Evolutionary conservation across 495 filamentous ascomycete genomes (phyloP), one percentile per base, ranked within the genome.

Genomic region (Mytilinidion resinicola): DNA sequence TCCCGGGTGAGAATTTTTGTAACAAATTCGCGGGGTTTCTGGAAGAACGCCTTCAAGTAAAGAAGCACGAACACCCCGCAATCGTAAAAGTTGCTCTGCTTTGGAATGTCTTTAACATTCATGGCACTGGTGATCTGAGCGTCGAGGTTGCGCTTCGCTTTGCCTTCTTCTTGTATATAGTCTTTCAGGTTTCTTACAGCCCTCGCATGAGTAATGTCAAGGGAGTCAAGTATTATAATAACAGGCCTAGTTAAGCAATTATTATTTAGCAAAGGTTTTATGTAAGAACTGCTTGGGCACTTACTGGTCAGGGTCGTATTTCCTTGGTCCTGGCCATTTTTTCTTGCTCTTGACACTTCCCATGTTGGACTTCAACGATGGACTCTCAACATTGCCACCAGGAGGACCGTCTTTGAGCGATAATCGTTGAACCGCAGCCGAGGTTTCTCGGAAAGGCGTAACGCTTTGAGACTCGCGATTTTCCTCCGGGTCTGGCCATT

Each of bases 161-260:
- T 74, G 1, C 85, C 85, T 75, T 97, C 93, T 42, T 77, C 76
- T 21, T 76, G 67, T 20, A 97, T 74, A 72, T 96, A 98, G 6
- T 89, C 80, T 57, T 85, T 89, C 9, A 98, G 78, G 36, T 78
- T 75, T 37, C 66, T 76, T 42, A 86, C 78, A 2, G 88, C 85
- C 1, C 72, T 68, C 0, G 79, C 74, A 66, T 90, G 92, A 0
- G 68, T 11, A 15, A 66, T 38, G 38, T 82, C 85, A 33, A 98
- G 76, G 0, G 93, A 97, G 71, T 98, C 93, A 14, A 98, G 82
- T 0, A 89, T 90, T 61, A 98, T 84, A 55, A 98, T 95, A 20
- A 78, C 78, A 6, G 90, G 82, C 44, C 77, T 77, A 41, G 50
- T 30, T 73, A 75, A 57, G 72, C 46, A 21, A 4, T 7, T 70